Conservation (phyloP, 1,284 basidiomycete species). For the Papiliotrema terrestris region DNA sequence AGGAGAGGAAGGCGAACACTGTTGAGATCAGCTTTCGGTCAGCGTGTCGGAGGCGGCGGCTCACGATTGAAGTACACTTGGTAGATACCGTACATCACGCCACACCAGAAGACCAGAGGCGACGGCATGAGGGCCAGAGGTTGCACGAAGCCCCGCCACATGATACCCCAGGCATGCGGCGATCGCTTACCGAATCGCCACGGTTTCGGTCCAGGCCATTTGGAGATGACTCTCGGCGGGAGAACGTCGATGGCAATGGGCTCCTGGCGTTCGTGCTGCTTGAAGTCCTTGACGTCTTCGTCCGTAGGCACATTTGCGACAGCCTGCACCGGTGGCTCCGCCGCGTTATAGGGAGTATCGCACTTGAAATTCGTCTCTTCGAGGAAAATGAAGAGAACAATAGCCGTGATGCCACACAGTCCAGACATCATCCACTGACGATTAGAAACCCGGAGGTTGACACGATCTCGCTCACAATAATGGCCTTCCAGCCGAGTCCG, state of each 20-base stretch:
- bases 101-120: slow-evolving; percentile 1
- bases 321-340: background rate
- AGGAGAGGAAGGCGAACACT: background rate
- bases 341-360: background rate
- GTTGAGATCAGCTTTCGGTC: background rate
- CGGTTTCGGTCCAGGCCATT: slow-evolving; percentile 15
- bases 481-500: slow-evolving; percentile 19
- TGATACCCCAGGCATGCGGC: slow-evolving; percentile 5
- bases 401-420: slow-evolving; percentile 14
- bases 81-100: slow-evolving; percentile 1
- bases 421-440: slow-evolving; percentile 5
- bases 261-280: background rate
- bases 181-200: slow-evolving; percentile 8
- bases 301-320: background rate
- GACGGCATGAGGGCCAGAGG: slow-evolving; percentile 3
- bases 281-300: background rate
- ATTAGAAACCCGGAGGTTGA: background rate
- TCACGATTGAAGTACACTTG: slow-evolving; percentile 1
- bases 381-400: slow-evolving; percentile 25
- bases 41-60: background rate
- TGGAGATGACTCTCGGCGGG: background rate
- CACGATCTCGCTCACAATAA: slow-evolving; percentile 12
- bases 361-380: slow-evolving; percentile 28
- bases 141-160: slow-evolving; percentile 8
- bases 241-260: background rate